These are phyloP conservation scores for Ocimum tenuiflorum DNA, from an alignment of 257 asterid species.

Conservation along the genomic window DNA sequence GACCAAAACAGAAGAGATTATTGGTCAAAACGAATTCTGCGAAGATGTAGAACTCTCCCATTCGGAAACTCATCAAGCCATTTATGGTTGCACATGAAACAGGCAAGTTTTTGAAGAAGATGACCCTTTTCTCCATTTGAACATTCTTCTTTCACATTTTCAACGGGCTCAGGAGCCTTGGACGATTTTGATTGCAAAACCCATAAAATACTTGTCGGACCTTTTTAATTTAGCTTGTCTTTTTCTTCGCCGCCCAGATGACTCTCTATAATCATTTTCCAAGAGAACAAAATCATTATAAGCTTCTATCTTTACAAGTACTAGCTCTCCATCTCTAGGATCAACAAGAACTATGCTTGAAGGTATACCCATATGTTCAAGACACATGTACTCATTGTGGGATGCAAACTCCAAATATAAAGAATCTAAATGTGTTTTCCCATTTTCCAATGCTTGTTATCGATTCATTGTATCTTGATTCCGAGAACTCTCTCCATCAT, in stretches of 20 bases:
- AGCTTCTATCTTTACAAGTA: slow-evolving; percentile 19
- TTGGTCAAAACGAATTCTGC: too few species aligned
- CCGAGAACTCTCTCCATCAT: slow-evolving; percentile 13
- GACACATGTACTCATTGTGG: slow-evolving; percentile 20
- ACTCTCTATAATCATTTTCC: slow-evolving; percentile 25
- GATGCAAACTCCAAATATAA: slow-evolving; percentile 23
- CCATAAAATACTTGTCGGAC: slow-evolving; percentile 42
- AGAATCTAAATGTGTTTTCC: slow-evolving; percentile 19
- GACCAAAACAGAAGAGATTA: too few species aligned
- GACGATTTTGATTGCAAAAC: slow-evolving; percentile 52
- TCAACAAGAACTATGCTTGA: slow-evolving; percentile 18
- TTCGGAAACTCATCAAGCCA: too few species aligned
- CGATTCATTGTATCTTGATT: slow-evolving; percentile 12
- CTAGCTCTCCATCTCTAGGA: slow-evolving; percentile 23
- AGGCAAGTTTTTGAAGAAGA: too few species aligned
- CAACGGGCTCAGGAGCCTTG: slow-evolving; percentile 49
- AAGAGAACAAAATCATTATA: slow-evolving; percentile 23
- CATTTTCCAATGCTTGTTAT: slow-evolving; percentile 27
- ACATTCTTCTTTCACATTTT: slow-evolving; percentile 34
- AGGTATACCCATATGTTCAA: slow-evolving; percentile 21
- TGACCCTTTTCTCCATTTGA: slow-evolving; percentile 39
- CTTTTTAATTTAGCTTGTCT: slow-evolving; percentile 30
- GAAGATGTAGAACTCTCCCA: too few species aligned
- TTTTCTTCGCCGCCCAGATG: slow-evolving; percentile 33
- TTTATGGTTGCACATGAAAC: too few species aligned